Percentiles rank a stretch among this genome's conserved stretches.
These are phyloP conservation scores for Boletus barrowsii DNA, from an alignment of 768 basidiomycete genomes.

Conservation along the genomic window DNA sequence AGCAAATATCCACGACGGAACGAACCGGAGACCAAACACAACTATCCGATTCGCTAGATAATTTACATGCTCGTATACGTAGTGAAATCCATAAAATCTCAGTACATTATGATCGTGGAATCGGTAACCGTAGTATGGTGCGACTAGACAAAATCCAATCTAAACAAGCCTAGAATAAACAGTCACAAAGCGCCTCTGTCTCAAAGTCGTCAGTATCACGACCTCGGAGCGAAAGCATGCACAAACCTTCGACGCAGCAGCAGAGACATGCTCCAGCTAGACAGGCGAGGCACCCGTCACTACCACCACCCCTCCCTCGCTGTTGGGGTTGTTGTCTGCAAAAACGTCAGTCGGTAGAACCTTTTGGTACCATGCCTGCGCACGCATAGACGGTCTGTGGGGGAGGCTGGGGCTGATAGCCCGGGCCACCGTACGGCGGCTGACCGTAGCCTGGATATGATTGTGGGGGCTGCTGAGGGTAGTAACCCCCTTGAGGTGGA, in stretches of 20 bases:
- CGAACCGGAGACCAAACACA: conserved; percentile 44
- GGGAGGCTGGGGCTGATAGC: conserved; percentile 60
- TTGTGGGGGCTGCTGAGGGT: conserved; percentile 71
- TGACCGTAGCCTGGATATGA: conserved; percentile 52
- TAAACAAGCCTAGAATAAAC: conserved; percentile 45
- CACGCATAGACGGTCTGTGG: conserved; percentile 84
- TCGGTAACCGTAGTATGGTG: conserved; percentile 18
- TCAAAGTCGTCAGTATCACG: conserved; percentile 19
- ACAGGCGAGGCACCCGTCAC: conserved; percentile 44
- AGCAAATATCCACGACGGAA: conserved; percentile 43
- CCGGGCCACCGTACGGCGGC: conserved; percentile 23
- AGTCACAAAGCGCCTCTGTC: conserved; percentile 68
- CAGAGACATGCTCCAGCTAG: conserved; percentile 46
- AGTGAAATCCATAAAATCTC: conserved; percentile 8
- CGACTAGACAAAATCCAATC: conserved; percentile 2
- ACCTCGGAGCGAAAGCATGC: conserved; percentile 17
- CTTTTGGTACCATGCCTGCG: conserved; percentile 25
- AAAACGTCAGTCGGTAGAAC: background rate
- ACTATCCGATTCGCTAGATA: conserved; percentile 22
- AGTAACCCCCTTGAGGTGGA: conserved; percentile 65
- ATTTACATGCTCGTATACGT: conserved; percentile 24
- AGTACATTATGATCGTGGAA: conserved; percentile 19
- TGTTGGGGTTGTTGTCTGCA: conserved; percentile 41
- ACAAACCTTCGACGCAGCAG: conserved; percentile 51
- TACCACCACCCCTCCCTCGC: conserved; percentile 33